phyloP scores from a whole-genome alignment of 192 early-diverging fungal genomes.

The Coemansia biformis region DNA sequence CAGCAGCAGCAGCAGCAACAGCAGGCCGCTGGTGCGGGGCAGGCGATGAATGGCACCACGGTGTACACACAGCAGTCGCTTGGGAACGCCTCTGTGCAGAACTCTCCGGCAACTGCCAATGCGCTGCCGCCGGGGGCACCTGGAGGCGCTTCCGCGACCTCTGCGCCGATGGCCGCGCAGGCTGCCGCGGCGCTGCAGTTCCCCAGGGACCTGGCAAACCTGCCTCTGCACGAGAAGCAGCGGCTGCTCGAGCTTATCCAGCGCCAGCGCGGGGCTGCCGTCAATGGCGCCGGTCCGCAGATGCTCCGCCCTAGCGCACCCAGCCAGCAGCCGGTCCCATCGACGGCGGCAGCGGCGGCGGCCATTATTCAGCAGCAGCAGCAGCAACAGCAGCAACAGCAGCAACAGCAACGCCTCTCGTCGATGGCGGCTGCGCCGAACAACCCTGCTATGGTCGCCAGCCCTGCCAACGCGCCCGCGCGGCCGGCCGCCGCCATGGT shows the following conservation, averaged over 20 bases:
- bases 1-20: conserved; percentile 11
- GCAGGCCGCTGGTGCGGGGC: not conserved
- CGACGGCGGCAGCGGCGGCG: not conserved
- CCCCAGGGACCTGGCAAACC: conserved; percentile 17
- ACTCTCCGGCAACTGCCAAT: conserved; percentile 11
- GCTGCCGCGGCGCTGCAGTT: conserved; percentile 6
- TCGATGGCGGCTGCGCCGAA: not conserved
- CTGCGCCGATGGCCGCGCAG: not conserved
- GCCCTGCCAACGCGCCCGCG: conserved; percentile 1
- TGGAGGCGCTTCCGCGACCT: not conserved
- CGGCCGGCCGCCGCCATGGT: not conserved
- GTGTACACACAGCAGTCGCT: conserved; percentile 7
- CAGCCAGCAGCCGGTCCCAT: not conserved
- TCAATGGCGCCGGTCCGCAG: conserved; percentile 6
- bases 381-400: not conserved
- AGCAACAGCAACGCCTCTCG: not conserved
- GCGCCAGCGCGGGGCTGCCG: conserved; percentile 14
- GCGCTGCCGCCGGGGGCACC: conserved; percentile 10
- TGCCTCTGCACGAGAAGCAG: conserved; percentile 18
- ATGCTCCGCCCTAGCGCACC: conserved; percentile 4
- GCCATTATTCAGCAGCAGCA: not conserved
- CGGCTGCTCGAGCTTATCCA: conserved; percentile 21
- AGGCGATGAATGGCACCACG: not conserved
- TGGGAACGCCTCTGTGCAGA: conserved; percentile 14
- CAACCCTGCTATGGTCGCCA: not conserved